phyloP scores from a whole-genome alignment of 257 asterid species.

The Solanum chmielewskii region DNA sequence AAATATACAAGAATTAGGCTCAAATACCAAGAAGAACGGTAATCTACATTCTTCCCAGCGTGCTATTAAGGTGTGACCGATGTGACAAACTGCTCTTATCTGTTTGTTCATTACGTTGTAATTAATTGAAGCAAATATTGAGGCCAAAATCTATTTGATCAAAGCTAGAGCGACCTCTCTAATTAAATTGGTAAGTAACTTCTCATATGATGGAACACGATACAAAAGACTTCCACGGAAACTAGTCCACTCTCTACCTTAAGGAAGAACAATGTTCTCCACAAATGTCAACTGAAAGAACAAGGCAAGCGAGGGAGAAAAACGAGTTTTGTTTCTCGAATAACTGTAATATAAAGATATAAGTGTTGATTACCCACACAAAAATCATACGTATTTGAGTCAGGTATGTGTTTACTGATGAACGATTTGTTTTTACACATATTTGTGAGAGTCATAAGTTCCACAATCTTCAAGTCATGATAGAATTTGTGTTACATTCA shows the following conservation, averaged over 20 bases:
- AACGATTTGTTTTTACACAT: neutral
- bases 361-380: neutral
- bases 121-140: neutral
- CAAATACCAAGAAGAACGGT: neutral
- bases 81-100: neutral
- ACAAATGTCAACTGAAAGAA: neutral
- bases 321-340: too few relatives aligned
- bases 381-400: neutral
- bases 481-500: neutral
- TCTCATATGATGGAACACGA: neutral
- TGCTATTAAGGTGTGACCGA: neutral
- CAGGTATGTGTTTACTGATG: neutral
- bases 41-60: neutral
- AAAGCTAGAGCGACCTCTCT: neutral
- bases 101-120: neutral
- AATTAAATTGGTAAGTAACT: neutral
- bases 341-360: neutral
- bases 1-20: neutral
- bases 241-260: neutral
- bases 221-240: neutral
- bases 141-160: neutral
- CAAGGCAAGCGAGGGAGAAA: neutral
- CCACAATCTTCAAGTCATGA: neutral
- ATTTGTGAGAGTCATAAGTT: neutral
- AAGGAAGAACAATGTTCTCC: neutral